phyloP scores from a whole-genome alignment of 257 asterid species.

The Salvia splendens region DNA sequence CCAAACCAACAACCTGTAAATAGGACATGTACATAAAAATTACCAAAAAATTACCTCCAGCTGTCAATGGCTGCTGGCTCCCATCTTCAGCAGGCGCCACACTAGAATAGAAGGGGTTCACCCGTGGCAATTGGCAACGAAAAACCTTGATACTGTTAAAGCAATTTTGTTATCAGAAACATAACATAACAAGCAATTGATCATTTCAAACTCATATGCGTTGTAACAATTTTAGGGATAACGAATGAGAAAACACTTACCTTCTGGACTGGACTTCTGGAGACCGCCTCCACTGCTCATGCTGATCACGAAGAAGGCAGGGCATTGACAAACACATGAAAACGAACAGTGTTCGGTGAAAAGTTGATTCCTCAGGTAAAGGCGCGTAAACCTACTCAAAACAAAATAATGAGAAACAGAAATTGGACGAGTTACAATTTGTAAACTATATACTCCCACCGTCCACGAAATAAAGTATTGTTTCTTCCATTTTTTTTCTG shows the following conservation, averaged over 20 bases:
- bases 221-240: not conserved
- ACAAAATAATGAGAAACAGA: not conserved
- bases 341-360: conserved; percentile 69
- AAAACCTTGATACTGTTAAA: conserved; percentile 70
- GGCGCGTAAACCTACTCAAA: conserved; percentile 80
- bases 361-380: conserved; percentile 71
- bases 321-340: conserved; percentile 87
- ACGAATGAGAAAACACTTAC: conserved; percentile 37
- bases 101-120: conserved; percentile 71
- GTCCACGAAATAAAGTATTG: no score
- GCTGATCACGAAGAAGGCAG: conserved; percentile 84
- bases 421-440: not conserved
- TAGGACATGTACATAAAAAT: conserved; percentile 1
- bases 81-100: conserved; percentile 75
- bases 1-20: conserved; percentile 6
- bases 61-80: conserved; percentile 53
- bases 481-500: no score
- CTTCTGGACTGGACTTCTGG: conserved; percentile 63
- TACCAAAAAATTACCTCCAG: conserved; percentile 54
- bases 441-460: no score
- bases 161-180: conserved; percentile 32
- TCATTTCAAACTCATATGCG: not conserved
- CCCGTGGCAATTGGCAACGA: conserved; percentile 75
- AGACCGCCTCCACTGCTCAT: conserved; percentile 81
- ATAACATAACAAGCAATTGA: conserved; percentile 8